Base-by-base conservation (phyloP, 257 asterid genomes). In the Penstemon eatonii region DNA sequence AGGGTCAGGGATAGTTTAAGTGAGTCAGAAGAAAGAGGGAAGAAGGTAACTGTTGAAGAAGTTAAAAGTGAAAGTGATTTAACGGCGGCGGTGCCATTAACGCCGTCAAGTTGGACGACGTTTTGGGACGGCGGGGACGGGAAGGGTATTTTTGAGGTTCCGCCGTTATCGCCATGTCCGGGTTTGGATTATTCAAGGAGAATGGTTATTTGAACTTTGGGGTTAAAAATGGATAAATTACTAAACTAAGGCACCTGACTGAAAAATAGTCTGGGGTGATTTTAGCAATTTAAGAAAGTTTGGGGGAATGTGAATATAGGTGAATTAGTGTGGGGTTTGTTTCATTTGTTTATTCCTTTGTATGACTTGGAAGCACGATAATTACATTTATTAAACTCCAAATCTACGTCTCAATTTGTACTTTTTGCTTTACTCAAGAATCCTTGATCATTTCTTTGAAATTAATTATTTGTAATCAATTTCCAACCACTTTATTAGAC, bases 41-140 rank as follows among this genome's bases (percentile, higher is more conserved):
- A 80, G 73, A 87, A 57, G 55, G 87, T 72, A 71, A 81, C 75
- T 51, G 75, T 38, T 2, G 66, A 66, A 19, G 78, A 66, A 15
- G 56, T 65, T 40, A 71, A 69, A 7, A 53, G 51, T 15, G 82
- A 76, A 70, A 68, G 68, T 9, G 80, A 72, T 33, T 0, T 42
- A 6, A 66, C 81, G 59, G 79, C 81, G 38, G 75, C 88, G 0
- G 72, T 70, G 43, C 92, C 98, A 0, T 76, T 90, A 66, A 92
- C 97, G 77, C 98, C 97, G 76, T 86, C 98, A 3, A 88, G 69
- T 64, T 92, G 98, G 98, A 81, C 72, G 76, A 69, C 95, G 4
- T 85, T 92, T 63, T 92, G 96, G 98, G 95, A 86, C 58, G 13
- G 75, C n/a, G 91, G 81, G 0, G 92, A 89, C 13, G 90, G 56